Percentiles rank a stretch among this genome's conserved stretches.
Evolutionary conservation across 2,329 filamentous ascomycete genomes (phyloP).

Genomic region (Graphiopsis chlorocephala): DNA sequence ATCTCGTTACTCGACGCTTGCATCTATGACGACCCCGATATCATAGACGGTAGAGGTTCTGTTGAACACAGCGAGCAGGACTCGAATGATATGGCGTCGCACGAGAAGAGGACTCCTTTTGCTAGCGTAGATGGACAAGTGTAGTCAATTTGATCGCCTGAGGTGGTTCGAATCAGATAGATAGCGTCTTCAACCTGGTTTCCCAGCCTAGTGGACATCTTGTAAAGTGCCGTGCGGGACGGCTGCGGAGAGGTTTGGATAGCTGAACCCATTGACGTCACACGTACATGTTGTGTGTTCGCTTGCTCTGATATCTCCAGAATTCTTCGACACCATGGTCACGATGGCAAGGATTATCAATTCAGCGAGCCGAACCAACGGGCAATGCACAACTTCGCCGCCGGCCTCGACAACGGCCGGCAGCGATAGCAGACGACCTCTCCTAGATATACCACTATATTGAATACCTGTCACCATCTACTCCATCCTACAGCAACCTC

Average conservation of each 20-base stretch:
- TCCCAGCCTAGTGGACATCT: background rate
- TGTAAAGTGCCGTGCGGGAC: background rate
- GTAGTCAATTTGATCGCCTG: background rate
- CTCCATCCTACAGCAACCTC: background rate
- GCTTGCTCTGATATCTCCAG: background rate
- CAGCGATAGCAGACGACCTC: background rate
- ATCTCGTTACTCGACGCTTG: slow-evolving; percentile 46
- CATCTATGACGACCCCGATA: background rate
- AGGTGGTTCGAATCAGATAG: background rate
- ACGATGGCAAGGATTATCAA: background rate
- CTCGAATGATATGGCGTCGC: background rate
- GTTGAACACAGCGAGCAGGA: background rate
- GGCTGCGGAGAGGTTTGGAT: background rate
- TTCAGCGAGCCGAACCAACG: background rate
- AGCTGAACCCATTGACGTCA: background rate
- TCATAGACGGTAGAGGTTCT: background rate
- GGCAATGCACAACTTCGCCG: background rate
- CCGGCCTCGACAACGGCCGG: background rate
- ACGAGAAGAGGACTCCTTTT: background rate
- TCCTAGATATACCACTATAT: background rate
- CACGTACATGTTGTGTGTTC: background rate
- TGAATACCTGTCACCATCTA: background rate
- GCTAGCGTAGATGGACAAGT: background rate
- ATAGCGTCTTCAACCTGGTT: background rate
- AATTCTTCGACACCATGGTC: background rate